Evolutionary conservation across 306 rosid genomes (phyloP).

Genomic region (Citrullus colocynthis): DNA sequence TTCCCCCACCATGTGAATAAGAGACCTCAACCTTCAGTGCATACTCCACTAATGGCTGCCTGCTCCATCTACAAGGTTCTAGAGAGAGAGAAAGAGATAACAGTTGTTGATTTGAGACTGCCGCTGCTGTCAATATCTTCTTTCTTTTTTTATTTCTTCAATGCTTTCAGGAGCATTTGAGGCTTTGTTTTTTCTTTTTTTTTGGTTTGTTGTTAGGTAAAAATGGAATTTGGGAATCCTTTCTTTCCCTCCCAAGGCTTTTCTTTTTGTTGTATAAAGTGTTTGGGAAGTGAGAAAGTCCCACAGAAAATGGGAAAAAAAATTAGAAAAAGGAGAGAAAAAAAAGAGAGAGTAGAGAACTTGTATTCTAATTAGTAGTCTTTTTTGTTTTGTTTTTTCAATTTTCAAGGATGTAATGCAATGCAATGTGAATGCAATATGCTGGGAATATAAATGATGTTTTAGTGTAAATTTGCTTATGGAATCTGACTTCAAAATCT

Average conservation of each 20-base stretch:
- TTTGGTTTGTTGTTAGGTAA: not conserved
- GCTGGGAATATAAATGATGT: not conserved
- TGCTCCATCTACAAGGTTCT: not conserved
- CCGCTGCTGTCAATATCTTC: not conserved
- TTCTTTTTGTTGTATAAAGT: not conserved
- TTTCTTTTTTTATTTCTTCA: not conserved
- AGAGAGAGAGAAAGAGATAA: not conserved
- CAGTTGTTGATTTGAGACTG: not conserved
- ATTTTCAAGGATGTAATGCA: not conserved
- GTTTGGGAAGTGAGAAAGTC: slow-evolving; percentile 10
- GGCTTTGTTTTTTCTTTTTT: not conserved
- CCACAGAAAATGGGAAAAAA: not conserved
- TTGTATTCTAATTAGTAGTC: not conserved
- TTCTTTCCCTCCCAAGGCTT: not conserved
- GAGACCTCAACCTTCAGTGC: not conserved
- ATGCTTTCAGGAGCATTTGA: not conserved
- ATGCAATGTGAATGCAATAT: slow-evolving; percentile 3
- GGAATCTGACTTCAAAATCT: not conserved
- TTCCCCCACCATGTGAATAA: not conserved
- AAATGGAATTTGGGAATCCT: not conserved
- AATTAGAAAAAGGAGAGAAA: not conserved
- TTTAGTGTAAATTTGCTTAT: not conserved
- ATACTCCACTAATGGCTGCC: not conserved
- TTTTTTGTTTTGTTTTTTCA: not conserved
- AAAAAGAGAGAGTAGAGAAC: not conserved